Percentiles rank a stretch among this genome's conserved stretches.
phyloP scores from a whole-genome alignment of 192 early-diverging fungal genomes.

The Backusella westeae region DNA sequence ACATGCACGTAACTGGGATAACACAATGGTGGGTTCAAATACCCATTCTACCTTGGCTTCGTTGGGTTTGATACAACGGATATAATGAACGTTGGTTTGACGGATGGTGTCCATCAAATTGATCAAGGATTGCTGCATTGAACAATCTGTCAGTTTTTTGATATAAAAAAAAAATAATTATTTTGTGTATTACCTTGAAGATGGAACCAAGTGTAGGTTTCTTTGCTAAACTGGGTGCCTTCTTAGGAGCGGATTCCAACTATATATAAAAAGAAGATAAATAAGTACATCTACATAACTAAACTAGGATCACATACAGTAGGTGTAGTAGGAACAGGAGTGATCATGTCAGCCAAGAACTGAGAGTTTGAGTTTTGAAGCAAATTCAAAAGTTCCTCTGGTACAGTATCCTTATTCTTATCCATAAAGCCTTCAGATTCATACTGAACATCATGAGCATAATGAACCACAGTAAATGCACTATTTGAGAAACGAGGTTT shows the following conservation, averaged over 20 bases:
- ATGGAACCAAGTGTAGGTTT: conserved; percentile 16
- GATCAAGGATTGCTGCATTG: conserved; percentile 68
- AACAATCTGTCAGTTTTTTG: neutral
- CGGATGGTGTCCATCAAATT: conserved; percentile 95
- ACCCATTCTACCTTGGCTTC: conserved; percentile 87
- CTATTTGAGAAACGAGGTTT: conserved; percentile 88
- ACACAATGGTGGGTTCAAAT: conserved; percentile 93
- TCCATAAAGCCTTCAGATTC: conserved; percentile 97
- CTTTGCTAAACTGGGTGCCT: conserved; percentile 3
- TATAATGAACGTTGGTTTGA: conserved; percentile 92
- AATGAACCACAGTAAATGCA: conserved; percentile 91
- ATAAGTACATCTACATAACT: neutral
- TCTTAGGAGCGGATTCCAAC: neutral
- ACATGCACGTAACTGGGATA: conserved; percentile 93
- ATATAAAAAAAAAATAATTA: too few relatives aligned
- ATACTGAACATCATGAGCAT: conserved; percentile 94
- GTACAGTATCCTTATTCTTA: conserved; percentile 98
- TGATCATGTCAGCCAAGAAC: conserved; percentile 81
- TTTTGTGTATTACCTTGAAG: conserved; percentile 7
- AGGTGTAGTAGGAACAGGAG: conserved; percentile 48
- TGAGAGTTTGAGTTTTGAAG: conserved; percentile 74
- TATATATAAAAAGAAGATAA: neutral
- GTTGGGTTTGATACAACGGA: conserved; percentile 99
- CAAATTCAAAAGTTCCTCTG: conserved; percentile 83
- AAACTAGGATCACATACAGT: conserved; percentile 32